Percentiles rank a stretch among this genome's conserved stretches.
Conservation (phyloP, 2,329 filamentous ascomycete species). For the Orbilia quercus region DNA sequence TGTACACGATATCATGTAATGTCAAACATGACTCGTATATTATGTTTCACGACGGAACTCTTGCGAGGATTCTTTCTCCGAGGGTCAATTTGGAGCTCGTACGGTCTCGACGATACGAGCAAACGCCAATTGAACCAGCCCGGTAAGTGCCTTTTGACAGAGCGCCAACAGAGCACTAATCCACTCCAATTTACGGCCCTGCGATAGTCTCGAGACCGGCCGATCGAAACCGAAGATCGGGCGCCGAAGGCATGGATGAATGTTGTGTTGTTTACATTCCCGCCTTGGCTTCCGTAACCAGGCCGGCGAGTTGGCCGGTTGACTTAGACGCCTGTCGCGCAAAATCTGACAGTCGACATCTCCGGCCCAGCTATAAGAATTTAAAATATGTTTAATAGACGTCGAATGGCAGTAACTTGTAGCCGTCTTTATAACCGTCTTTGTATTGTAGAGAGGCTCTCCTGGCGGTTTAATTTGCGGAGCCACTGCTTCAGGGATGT, state of each 20-base stretch:
- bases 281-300: too few species aligned
- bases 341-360: not conserved
- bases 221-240: slow-evolving; percentile 1
- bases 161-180: not conserved
- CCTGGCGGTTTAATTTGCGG: not conserved
- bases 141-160: not conserved
- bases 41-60: not conserved
- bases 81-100: too few species aligned
- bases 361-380: not conserved
- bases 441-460: too few species aligned
- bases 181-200: not conserved
- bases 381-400: too few species aligned
- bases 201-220: not conserved
- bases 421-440: too few species aligned
- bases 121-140: not conserved
- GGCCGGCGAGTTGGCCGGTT: too few species aligned
- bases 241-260: too few species aligned
- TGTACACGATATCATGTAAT: slow-evolving; percentile 9
- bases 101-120: too few species aligned
- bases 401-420: too few species aligned
- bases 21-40: slow-evolving; percentile 8
- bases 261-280: slow-evolving; percentile 7
- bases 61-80: not conserved
- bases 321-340: too few species aligned
- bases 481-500: slow-evolving; percentile 8